Evolutionary conservation across 805 yeast genomes (phyloP), one percentile per base, ranked within the genome.

Genomic region (Torulaspora indica): DNA sequence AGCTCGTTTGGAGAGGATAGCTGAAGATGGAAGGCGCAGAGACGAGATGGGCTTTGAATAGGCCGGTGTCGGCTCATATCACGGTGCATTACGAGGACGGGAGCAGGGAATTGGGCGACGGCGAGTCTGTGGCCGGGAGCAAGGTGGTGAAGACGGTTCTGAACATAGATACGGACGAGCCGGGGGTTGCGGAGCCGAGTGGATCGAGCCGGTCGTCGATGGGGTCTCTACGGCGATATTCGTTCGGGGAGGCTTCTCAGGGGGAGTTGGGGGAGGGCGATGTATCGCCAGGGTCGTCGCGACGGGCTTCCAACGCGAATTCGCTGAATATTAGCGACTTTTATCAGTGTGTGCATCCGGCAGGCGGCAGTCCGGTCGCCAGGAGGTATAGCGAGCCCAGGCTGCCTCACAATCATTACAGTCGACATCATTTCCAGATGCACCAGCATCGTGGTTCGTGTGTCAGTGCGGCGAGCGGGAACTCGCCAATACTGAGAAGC

Each of bases 271-370:
- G 25, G 5, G 43, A 33, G 8, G 35, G 43, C 8, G 10, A 38
- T 23, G 34, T 29, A 13, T 27, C 46, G 24, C 34, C 39, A 20
- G 18, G 20, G 30, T 22, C 28, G 18, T 43, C 40, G 24, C 34
- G 40, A n/a, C 28, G 43, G 24, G 35, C 44, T 2, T 40, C 43
- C 6, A 28, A 40, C n/a, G 39, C 56, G 4, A 46, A 46, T 2
- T 48, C 47, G 12, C 39, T 51, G 45, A 42, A 50, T 35, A 45
- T 53, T 15, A 37, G 49, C 45, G 45, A 46, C 29, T 42, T 36
- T 15, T 43, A 42, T 36, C 49, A 37, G 22, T 46, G 49, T 25
- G 47, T 40, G 28, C 47, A 43, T 24, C 31, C 32, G 27, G 22
- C 18, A 15, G 20, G 15, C 20, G 34, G 20, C 25, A 31, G 31